A percentile compares a stretch with the other conserved stretches of the same genome.
phyloP scores from a whole-genome alignment of 768 basidiomycete genomes.

The Tulasnella sp. region DNA sequence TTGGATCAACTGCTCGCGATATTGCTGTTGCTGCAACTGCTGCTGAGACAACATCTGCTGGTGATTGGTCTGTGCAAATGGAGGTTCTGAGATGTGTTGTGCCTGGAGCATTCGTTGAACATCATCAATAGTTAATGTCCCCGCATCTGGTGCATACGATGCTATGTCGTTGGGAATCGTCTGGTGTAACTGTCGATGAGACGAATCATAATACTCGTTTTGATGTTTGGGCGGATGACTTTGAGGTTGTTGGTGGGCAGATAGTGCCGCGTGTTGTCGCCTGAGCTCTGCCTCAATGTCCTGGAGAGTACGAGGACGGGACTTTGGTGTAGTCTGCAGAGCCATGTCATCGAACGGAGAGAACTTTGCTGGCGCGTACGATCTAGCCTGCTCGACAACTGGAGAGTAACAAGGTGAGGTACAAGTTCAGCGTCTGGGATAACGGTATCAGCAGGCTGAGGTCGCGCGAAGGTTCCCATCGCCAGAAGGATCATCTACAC shows the following conservation, averaged over 20 bases:
- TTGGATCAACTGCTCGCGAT: conserved; percentile 11
- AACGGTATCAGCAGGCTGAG: no score
- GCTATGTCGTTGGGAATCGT: neutral
- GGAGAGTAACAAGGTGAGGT: no score
- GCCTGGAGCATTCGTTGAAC: conserved; percentile 10
- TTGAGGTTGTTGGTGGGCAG: neutral
- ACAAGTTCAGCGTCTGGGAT: no score
- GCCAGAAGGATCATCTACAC: no score
- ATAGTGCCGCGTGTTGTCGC: neutral
- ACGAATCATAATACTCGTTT: neutral
- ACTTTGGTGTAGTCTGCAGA: neutral
- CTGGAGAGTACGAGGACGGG: conserved; percentile 52
- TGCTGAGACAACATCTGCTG: neutral
- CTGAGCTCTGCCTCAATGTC: conserved; percentile 72
- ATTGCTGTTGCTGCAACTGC: neutral
- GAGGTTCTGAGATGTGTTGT: conserved; percentile 9
- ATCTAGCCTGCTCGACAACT: no score
- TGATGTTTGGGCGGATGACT: neutral
- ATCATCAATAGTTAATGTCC: neutral
- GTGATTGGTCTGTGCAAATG: no score
- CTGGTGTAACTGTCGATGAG: neutral
- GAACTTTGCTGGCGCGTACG: conserved; percentile 1
- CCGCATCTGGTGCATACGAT: neutral
- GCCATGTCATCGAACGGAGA: conserved; percentile 12
- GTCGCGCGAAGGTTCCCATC: no score